Evolutionary conservation across 495 filamentous ascomycete genomes (phyloP), one percentile per base, ranked within the genome.

Genomic region (Cercophora samala): DNA sequence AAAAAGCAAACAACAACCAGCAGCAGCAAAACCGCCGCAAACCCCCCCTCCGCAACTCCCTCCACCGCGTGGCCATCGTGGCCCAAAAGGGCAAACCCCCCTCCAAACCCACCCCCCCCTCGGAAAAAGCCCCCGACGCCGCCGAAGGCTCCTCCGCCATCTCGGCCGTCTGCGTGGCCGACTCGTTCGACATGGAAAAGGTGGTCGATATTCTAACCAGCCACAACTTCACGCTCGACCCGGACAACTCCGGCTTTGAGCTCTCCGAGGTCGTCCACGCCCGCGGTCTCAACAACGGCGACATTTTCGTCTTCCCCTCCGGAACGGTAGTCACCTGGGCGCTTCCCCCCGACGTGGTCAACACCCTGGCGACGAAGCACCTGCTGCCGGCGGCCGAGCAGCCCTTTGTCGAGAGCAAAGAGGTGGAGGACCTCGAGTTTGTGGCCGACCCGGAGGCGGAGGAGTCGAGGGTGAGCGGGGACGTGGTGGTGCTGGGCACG

Each of bases 261-360:
- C 76, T 82, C 3, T 81, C 85, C 53, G 87, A 91, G 73, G 85
- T 87, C 21, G 82, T 85, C 13, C 84, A 86, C 69, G 83, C 83
- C 15, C 69, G 84, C 21, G 82, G 82, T 0, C 77, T 84, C 32
- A 86, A 84, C 66, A 74, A 80, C 62, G 93, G 93, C 15, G 95
- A 98, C 75, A 84, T 97, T 17, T 97, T 98, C 69, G 88, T 99
- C n/a, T 99, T 99, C 71, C 93, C 95, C 5, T 97, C 94, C 0
- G 95, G 95, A 3, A 96, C 93, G n/a, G 86, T 97, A 4, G 95
- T 98, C 9, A 86, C 91, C 29, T 99, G 95, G 95, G 88, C 88
- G 6, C 82, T 97, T 2, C 88, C 91, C 0, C 83, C 91, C 63
- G 86, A 87, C 32, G 85, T 91, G 21, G 88, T 90, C 15, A 86